These are phyloP conservation scores for Gigaspora rosea DNA, from an alignment of 192 early-diverging fungal genomes.

Conservation along the genomic window DNA sequence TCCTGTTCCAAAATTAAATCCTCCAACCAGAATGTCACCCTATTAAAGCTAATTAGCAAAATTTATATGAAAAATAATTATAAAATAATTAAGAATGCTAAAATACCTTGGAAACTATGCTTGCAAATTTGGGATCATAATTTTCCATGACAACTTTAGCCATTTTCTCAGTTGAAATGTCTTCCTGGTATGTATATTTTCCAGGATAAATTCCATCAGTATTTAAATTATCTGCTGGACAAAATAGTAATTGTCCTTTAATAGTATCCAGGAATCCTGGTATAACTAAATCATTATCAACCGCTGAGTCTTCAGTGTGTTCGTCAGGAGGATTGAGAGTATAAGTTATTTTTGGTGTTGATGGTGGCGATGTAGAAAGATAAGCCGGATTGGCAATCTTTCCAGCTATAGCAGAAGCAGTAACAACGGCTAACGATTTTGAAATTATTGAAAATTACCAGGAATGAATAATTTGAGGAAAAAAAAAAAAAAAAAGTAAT, in stretches of 20 bases:
- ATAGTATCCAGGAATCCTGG: conserved; percentile 77
- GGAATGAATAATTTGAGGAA: no score
- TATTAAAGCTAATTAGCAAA: conserved; percentile 26
- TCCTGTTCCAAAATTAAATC: conserved; percentile 97
- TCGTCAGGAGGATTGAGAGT: conserved; percentile 27
- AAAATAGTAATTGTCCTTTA: conserved; percentile 85
- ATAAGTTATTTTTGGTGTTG: conserved; percentile 32
- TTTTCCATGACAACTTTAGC: conserved; percentile 97
- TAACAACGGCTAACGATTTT: conserved; percentile 75
- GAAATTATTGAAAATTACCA: not conserved
- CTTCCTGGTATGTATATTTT: conserved; percentile 98
- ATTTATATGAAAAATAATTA: not conserved
- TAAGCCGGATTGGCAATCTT: conserved; percentile 60
- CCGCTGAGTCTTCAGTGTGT: conserved; percentile 31
- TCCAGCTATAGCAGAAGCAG: conserved; percentile 89
- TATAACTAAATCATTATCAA: conserved; percentile 43
- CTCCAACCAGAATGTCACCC: conserved; percentile 86
- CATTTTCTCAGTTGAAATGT: conserved; percentile 89
- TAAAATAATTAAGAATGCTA: not conserved
- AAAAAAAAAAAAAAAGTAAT: no score
- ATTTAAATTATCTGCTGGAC: conserved; percentile 93
- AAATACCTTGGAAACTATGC: conserved; percentile 57
- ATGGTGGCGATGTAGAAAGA: not conserved
- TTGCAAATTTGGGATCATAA: conserved; percentile 89
- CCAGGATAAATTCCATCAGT: conserved; percentile 99